phyloP scores from a whole-genome alignment of 345 rosid species.

The Bruguiera parviflora region DNA sequence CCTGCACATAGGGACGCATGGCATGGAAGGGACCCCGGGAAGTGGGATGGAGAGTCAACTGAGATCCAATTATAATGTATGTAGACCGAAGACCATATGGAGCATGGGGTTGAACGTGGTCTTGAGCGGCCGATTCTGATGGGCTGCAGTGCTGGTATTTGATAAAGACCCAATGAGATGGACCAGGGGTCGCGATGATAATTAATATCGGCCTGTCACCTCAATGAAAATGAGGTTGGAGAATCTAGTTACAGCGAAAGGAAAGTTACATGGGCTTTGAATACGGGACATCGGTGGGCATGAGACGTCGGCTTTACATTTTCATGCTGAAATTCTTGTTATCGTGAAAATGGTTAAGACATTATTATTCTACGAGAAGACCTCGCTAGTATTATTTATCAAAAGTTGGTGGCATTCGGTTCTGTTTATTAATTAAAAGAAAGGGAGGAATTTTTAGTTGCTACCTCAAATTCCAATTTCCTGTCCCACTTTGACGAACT shows the following conservation, averaged over 20 bases:
- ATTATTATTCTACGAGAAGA: too few relatives aligned
- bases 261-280: not conserved
- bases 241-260: not conserved
- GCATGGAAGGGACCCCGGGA: too few relatives aligned
- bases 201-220: constrained; percentile 2
- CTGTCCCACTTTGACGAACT: too few relatives aligned
- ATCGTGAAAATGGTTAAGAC: not conserved
- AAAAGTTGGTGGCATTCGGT: too few relatives aligned
- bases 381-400: too few relatives aligned
- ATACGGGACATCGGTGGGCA: not conserved
- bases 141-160: constrained; percentile 18
- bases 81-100: constrained; percentile 22
- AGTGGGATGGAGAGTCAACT: too few relatives aligned
- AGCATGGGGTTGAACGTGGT: constrained; percentile 17
- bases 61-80: too few relatives aligned
- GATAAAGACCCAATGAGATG: constrained; percentile 13
- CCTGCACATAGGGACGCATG: too few relatives aligned
- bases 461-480: too few relatives aligned
- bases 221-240: not conserved
- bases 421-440: too few relatives aligned
- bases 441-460: too few relatives aligned
- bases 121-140: constrained; percentile 7
- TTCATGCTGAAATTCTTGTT: not conserved
- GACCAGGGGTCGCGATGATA: not conserved
- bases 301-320: not conserved